phyloP scores from a whole-genome alignment of 345 rosid species.

The Mangifera indica region DNA sequence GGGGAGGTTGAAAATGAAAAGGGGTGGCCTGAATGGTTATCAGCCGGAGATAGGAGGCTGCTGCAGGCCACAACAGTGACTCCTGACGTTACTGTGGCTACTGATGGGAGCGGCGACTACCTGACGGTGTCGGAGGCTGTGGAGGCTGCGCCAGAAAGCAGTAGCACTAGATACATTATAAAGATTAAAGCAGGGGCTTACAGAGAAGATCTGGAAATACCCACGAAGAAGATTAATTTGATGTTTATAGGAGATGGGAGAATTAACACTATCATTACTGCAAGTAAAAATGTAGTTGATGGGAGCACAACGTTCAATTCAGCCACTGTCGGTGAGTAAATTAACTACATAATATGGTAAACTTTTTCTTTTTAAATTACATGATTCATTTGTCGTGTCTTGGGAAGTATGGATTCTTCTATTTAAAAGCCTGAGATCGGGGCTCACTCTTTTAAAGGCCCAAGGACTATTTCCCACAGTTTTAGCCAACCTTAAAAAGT shows the following conservation, averaged over 20 bases:
- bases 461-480: too few relatives aligned
- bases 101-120: conserved; percentile 75
- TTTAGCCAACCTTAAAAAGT: too few relatives aligned
- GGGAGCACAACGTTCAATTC: conserved; percentile 91
- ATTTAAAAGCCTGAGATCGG: too few relatives aligned
- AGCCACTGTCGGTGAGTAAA: conserved; percentile 78
- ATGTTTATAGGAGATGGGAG: conserved; percentile 90
- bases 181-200: conserved; percentile 79
- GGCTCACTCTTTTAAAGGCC: too few relatives aligned
- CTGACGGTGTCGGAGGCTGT: conserved; percentile 68
- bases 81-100: conserved; percentile 70
- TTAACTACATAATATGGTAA: not conserved
- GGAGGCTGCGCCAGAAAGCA: conserved; percentile 63
- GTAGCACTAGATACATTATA: conserved; percentile 59
- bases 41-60: conserved; percentile 69
- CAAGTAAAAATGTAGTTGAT: conserved; percentile 71
- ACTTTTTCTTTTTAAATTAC: not conserved
- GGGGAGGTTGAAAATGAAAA: conserved; percentile 18
- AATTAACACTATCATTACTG: conserved; percentile 67
- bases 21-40: conserved; percentile 78
- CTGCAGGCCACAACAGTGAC: conserved; percentile 54
- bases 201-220: conserved; percentile 71
- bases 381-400: too few relatives aligned
- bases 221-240: conserved; percentile 53
- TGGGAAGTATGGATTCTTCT: too few relatives aligned